Evolutionary conservation across 2,329 filamentous ascomycete genomes (phyloP), one percentile per base, ranked within the genome.

Genomic region (Aspergillus sp.): DNA sequence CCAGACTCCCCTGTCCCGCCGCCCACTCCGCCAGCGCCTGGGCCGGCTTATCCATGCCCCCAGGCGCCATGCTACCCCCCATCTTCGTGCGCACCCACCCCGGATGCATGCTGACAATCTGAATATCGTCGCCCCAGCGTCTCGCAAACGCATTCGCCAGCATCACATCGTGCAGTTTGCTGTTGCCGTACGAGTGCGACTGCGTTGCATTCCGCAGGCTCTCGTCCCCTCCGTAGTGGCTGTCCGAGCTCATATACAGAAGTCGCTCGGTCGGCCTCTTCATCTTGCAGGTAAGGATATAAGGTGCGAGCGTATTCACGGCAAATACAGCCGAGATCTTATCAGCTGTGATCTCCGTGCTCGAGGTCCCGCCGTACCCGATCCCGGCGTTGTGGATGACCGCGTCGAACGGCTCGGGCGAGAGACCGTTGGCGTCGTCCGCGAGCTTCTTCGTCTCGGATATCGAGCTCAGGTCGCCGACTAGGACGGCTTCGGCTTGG

Each of bases 311-410:
- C 0, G 78, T 82, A 62, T 86, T 86, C 45, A 85, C 81, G 0
- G 81, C 77, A 48, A 84, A 81, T 1, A 84, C 73, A 2, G 75
- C 73, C 0, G 81, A 78, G 20, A 83, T 73, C 9, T 76, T 77
- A 41, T 83, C 79, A 4, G 64, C 66, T 0, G 78, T 82, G 13
- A 68, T 72, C 56, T 78, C 78, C 52, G 65, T 70, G 15, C 62
- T 66, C 9, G 66, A 66, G 3, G 68, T 72, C 5, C 61, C 53
- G 58, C 70, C 76, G 42, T 67, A 74, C 15, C 78, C 78, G 55
- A 78, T 80, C 3, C 82, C 83, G 0, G 84, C 84, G 59, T 86
- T 86, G 73, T 86, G 83, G 17, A 86, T 75, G 13, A 86, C 73
- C 22, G 76, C 75, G 64, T 86, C 84, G 64, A 82, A 85, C 0